Conservation (phyloP, 1,139 yeast species). For the Taiozyma sp. region DNA sequence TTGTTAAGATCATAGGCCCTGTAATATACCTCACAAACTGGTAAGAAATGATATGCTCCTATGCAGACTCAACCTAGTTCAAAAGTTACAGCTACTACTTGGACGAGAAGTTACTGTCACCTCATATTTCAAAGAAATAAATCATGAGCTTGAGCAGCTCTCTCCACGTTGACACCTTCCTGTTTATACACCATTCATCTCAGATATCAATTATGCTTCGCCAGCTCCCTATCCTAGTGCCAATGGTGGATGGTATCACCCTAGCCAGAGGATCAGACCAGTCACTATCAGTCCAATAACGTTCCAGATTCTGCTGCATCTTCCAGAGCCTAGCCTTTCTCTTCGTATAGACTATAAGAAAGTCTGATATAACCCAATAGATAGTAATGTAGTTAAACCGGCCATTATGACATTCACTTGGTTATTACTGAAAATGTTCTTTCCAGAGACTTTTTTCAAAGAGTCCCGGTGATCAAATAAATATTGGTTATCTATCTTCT, state of each 20-base stretch:
- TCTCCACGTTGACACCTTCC: constrained; percentile 76
- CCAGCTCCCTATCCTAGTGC: constrained; percentile 63
- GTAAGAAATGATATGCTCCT: constrained; percentile 74
- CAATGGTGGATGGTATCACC: constrained; percentile 45
- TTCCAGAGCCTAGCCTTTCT: background rate
- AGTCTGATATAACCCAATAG: constrained; percentile 26
- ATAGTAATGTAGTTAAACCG: constrained; percentile 24
- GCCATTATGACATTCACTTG: constrained; percentile 39
- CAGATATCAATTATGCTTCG: constrained; percentile 61
- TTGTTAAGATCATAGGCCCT: constrained; percentile 32
- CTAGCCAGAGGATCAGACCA: constrained; percentile 25
- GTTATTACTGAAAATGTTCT: constrained; percentile 35
- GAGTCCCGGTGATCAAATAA: constrained; percentile 10
- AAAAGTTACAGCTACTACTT: constrained; percentile 58
- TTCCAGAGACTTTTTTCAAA: constrained; percentile 23
- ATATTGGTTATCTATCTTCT: constrained; percentile 17
- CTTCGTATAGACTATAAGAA: constrained; percentile 4
- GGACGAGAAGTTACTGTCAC: constrained; percentile 62
- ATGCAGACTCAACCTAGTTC: constrained; percentile 85
- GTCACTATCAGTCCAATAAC: constrained; percentile 10
- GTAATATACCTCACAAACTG: constrained; percentile 74
- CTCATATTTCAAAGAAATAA: constrained; percentile 38
- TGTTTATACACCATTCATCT: constrained; percentile 75
- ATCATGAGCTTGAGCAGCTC: constrained; percentile 39
- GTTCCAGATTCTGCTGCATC: background rate